Evolutionary conservation across 2,329 filamentous ascomycete genomes (phyloP), one percentile per base, ranked within the genome.

Genomic region (Escovopsis sp.): DNA sequence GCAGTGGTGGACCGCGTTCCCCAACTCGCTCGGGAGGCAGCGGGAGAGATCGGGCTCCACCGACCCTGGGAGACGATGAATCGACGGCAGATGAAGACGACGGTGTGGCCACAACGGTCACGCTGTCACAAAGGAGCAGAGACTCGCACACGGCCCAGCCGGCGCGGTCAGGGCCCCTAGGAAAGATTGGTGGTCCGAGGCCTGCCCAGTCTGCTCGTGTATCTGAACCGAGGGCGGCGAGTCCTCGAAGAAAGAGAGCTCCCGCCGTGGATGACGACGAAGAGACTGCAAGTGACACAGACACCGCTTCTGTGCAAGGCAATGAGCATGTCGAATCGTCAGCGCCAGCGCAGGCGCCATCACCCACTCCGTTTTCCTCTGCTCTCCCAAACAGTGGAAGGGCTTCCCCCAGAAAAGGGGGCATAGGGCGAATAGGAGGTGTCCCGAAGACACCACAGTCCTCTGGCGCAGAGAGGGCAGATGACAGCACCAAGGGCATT

Each of bases 1-100:
- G 65, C 10, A 62, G 63, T n/a, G 62, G 62, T 31, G 66, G 68
- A 37, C 56, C 15, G 67, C 65, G 2, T 66, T 58, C 61, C 12
- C 53, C 53, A 29, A 48, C 60, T 28, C 43, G 41, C 32, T 45
- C 53, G 11, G 44, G 46, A 21, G 40, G n/a, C n/a, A 44, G 30
- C 55, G 48, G 18, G 42, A 39, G 32, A 34, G 37, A 25, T 38
- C 32, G 27, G 38, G 33, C 29, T 42, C 28, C 13, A 33, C 27
- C 33, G 37, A 28, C 33, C 34, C 38, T 34, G 42, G 36, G 39
- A n/a, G 48, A 53, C 16, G 51, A 55, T 37, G 45, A 35, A 4
- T 51, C 46, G n/a, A 58, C 55, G 9, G 55, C 55, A 16, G 56
- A 48, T 7, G 56, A 54, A 21, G 47, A 53, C 4, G 45, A 47